Evolutionary conservation across 345 rosid genomes (phyloP), one percentile per base, ranked within the genome.

Genomic region (Durio zibethinus): DNA sequence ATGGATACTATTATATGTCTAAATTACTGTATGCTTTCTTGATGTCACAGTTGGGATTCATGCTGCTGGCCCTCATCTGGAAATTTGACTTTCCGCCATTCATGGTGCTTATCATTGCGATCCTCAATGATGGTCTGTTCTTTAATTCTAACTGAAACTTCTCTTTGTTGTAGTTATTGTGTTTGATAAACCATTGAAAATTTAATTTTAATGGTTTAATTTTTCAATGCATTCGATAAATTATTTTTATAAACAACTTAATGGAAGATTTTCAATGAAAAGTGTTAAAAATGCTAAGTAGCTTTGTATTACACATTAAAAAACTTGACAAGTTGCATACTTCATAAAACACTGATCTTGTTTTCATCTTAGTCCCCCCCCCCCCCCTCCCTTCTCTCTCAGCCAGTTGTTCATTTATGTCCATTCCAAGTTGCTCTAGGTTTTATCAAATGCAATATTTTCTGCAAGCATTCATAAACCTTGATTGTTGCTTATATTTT

Each of bases 51-150:
- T 93, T 96, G 82, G 99, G 99, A 56, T 96, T 96, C 88, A 92
- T 96, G 99, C 87, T 96, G 52, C 85, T 96, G 76, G 99, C 99
- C 14, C 97, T 96, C 76, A 89, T 96, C 81, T 96, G 99, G 97
- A 78, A 90, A 87, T 96, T 93, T 75, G 99, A 96, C 82, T 96
- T 96, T 80, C 99, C 99, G 54, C 99, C 99, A 65, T 96, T 96
- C 82, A 96, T 96, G 99, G 99, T 96, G 86, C 98, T 96, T 85
- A 91, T 93, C 75, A 96, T 96, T 71, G 99, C 99, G 40, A 93
- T 96, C 82, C 93, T 93, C 47, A 96, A 96, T 75, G 98, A 96
- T 79, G 99, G 98, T 96, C 77, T 0, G 94, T 87, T 43, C 71
- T 75, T 42, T 7, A 42, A 33, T 33, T 43, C 63, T 56, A 16